Percentiles rank a stretch among this genome's conserved stretches.
Evolutionary conservation across 1,284 basidiomycete genomes (phyloP).

Genomic region (Porogramme epimiltina): DNA sequence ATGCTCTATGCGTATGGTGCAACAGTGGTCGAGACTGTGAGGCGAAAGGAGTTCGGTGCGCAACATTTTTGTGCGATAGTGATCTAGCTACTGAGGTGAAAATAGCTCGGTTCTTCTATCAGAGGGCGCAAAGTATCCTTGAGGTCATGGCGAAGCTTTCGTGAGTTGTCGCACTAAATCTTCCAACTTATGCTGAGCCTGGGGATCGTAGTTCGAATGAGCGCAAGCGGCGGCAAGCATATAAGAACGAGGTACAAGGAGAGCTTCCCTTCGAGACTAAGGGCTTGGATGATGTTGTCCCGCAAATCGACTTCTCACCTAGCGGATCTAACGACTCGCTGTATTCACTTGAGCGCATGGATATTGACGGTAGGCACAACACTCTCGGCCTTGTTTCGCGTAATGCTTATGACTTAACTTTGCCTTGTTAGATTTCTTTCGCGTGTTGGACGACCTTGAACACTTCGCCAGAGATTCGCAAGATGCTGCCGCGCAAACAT

Average conservation of each 20-base stretch:
- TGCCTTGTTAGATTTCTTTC: slow-evolving; percentile 52
- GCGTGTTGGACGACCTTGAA: slow-evolving; percentile 68
- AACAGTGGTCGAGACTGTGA: slow-evolving; percentile 88
- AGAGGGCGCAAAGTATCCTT: slow-evolving; percentile 74
- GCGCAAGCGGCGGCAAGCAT: slow-evolving; percentile 74
- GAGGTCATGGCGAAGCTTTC: slow-evolving; percentile 84
- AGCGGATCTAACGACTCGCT: slow-evolving; percentile 45
- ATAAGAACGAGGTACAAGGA: slow-evolving; percentile 76
- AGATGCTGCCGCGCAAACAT: slow-evolving; percentile 48
- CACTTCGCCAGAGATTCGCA: slow-evolving; percentile 46
- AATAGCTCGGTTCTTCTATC: slow-evolving; percentile 75
- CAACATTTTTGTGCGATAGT: background rate
- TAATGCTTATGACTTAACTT: background rate
- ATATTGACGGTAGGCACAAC: slow-evolving; percentile 69
- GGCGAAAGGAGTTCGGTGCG: slow-evolving; percentile 86
- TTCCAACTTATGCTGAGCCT: background rate
- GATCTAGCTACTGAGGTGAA: too few relatives aligned
- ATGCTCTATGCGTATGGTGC: slow-evolving; percentile 94
- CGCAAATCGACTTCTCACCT: slow-evolving; percentile 77
- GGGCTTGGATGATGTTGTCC: slow-evolving; percentile 77
- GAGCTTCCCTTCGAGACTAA: slow-evolving; percentile 79
- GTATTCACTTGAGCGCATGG: slow-evolving; percentile 69
- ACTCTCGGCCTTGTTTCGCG: too few relatives aligned
- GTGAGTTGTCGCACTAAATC: slow-evolving; percentile 50
- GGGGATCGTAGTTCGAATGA: slow-evolving; percentile 65